A percentile compares a stretch with the other conserved stretches of the same genome.
Evolutionary conservation across 257 asterid species (phyloP).

Genomic region (Solanum lignicaule): DNA sequence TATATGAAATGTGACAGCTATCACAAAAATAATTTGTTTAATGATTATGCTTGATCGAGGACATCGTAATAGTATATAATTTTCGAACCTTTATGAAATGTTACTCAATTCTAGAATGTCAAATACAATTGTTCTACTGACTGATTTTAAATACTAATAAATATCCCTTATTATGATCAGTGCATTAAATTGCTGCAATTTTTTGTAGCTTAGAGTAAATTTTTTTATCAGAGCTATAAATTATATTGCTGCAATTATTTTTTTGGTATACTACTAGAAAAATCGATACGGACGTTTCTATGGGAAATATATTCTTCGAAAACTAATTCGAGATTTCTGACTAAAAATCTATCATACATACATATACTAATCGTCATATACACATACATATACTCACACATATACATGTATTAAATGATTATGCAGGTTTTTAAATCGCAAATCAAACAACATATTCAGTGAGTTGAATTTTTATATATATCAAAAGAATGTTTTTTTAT

Average conservation of each 20-base stretch:
- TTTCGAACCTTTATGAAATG: neutral
- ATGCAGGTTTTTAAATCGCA: too few relatives aligned
- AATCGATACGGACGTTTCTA: neutral
- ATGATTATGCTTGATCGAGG: too few relatives aligned
- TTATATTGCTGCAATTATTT: neutral
- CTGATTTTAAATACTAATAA: neutral
- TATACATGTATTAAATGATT: too few relatives aligned
- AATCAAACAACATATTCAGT: neutral
- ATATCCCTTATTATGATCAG: neutral
- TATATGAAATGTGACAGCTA: too few relatives aligned
- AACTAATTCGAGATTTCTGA: neutral
- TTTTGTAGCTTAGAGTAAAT: neutral
- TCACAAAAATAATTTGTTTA: too few relatives aligned
- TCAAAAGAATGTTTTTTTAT: too few relatives aligned
- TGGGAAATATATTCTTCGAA: neutral
- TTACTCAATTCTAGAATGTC: neutral
- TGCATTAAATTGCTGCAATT: neutral
- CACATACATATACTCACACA: too few relatives aligned
- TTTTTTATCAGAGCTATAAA: neutral
- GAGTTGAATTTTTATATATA: neutral
- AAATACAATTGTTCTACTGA: neutral
- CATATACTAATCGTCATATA: neutral
- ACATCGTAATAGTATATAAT: neutral
- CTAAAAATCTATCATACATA: too few relatives aligned
- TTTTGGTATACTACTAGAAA: neutral